These are phyloP conservation scores for Incumbomyces lentus DNA, from an alignment of 2,329 filamentous ascomycete species.

Conservation along the genomic window DNA sequence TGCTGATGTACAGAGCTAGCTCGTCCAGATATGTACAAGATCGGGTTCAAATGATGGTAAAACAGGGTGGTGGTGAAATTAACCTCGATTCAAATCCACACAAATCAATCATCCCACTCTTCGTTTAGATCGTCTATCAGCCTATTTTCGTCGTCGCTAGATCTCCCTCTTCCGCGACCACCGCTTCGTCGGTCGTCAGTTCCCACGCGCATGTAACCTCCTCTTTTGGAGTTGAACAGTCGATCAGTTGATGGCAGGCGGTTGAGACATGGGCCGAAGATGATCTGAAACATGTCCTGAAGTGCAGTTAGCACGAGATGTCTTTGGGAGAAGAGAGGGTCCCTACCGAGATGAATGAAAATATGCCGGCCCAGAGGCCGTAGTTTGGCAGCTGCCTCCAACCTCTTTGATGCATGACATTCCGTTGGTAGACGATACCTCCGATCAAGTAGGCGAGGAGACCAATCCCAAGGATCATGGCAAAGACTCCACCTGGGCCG, in stretches of 20 bases:
- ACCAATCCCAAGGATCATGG: constrained; percentile 68
- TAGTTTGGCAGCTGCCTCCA: constrained; percentile 96
- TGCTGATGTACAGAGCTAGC: too few relatives aligned
- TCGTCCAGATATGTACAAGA: too few relatives aligned
- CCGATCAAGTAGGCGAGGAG: constrained; percentile 82
- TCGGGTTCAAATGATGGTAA: too few relatives aligned
- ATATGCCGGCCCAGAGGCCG: constrained; percentile 79
- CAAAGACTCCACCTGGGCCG: constrained; percentile 69
- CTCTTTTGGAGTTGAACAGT: constrained; percentile 23
- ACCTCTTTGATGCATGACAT: constrained; percentile 84
- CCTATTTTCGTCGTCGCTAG: constrained; percentile 75
- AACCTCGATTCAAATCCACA: not conserved
- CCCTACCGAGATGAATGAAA: constrained; percentile 67
- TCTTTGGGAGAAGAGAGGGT: not conserved
- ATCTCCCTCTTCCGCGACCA: constrained; percentile 28
- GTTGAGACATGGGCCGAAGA: constrained; percentile 35
- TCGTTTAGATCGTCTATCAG: constrained; percentile 94
- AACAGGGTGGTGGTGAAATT: too few relatives aligned
- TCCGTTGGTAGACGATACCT: constrained; percentile 90
- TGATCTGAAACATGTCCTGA: constrained; percentile 37
- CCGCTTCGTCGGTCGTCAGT: constrained; percentile 17
- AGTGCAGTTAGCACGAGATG: not conserved
- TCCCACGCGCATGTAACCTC: constrained; percentile 28
- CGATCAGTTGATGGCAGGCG: constrained; percentile 28
- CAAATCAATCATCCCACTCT: constrained; percentile 60